These are phyloP conservation scores for Dryas octopetala DNA, from an alignment of 306 rosid genomes.

Conservation along the genomic window DNA sequence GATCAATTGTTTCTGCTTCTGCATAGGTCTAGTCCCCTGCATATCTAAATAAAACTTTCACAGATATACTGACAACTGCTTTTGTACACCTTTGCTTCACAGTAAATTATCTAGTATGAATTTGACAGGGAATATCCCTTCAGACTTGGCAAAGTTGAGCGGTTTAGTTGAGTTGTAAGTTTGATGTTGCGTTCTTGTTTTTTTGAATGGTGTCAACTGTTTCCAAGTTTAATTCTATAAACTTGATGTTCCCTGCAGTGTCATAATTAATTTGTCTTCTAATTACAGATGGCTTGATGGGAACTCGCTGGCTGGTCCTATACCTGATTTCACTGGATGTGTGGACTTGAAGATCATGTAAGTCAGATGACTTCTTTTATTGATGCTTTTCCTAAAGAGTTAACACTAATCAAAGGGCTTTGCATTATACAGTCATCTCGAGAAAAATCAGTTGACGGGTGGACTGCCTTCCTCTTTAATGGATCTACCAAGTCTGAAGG, in stretches of 20 bases:
- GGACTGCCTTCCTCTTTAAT: slow-evolving; percentile 62
- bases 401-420: slow-evolving; percentile 38
- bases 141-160: slow-evolving; percentile 62
- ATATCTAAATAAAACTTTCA: slow-evolving; percentile 12
- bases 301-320: slow-evolving; percentile 60
- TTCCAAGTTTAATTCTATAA: slow-evolving; percentile 21
- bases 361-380: slow-evolving; percentile 20
- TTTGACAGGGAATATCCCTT: slow-evolving; percentile 79
- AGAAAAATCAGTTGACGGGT: slow-evolving; percentile 79
- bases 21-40: slow-evolving; percentile 15
- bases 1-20: slow-evolving; percentile 12
- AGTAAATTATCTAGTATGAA: slow-evolving; percentile 70
- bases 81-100: slow-evolving; percentile 41
- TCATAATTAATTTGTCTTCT: slow-evolving; percentile 17
- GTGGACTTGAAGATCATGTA: slow-evolving; percentile 79
- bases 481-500: slow-evolving; percentile 76
- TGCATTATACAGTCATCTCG: slow-evolving; percentile 73
- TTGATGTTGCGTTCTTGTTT: slow-evolving; percentile 24
- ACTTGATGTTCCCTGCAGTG: background rate
- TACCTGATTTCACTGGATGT: slow-evolving; percentile 85
- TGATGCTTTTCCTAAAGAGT: slow-evolving; percentile 5
- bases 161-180: slow-evolving; percentile 88
- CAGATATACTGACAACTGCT: slow-evolving; percentile 34
- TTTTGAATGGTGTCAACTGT: slow-evolving; percentile 16
- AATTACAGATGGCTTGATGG: slow-evolving; percentile 59